A percentile compares a stretch with the other conserved stretches of the same genome.
These are phyloP conservation scores for Hygrophoropsis aurantiaca DNA, from an alignment of 768 basidiomycete species.

Conservation along the genomic window DNA sequence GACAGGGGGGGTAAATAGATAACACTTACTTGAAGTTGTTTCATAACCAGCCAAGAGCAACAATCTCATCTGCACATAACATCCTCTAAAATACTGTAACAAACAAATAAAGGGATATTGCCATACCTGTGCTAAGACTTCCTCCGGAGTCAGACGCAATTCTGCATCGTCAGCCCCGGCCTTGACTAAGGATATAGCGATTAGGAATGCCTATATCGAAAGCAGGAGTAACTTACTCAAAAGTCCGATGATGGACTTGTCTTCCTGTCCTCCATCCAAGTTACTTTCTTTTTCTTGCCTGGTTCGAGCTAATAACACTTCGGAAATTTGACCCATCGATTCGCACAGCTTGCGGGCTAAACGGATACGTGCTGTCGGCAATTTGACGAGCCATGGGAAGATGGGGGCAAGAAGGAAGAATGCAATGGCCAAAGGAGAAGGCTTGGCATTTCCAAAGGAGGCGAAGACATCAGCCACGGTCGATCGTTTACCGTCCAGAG, in stretches of 20 bases:
- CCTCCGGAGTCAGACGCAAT: constrained; percentile 37
- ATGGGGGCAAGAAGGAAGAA: constrained; percentile 23
- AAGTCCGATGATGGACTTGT: constrained; percentile 7
- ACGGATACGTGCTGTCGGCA: background rate
- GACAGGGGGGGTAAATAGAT: background rate
- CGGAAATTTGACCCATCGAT: constrained; percentile 38
- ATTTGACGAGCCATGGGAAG: constrained; percentile 24
- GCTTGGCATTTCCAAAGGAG: constrained; percentile 15
- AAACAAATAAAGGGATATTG: background rate
- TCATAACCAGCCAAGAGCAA: constrained; percentile 42
- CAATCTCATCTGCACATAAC: constrained; percentile 32
- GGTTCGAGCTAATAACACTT: constrained; percentile 34
- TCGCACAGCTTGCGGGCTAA: background rate
- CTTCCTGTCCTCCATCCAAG: background rate
- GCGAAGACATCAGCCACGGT: constrained; percentile 27
- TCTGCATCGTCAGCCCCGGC: constrained; percentile 31
- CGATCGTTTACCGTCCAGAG: constrained; percentile 36
- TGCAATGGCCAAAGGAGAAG: constrained; percentile 3
- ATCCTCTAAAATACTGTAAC: background rate
- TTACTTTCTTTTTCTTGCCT: constrained; percentile 22
- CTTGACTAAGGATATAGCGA: constrained; percentile 28
- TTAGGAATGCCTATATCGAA: background rate
- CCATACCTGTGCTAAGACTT: constrained; percentile 36
- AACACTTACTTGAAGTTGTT: constrained; percentile 35
- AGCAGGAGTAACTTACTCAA: constrained; percentile 28